Percentiles rank a stretch among this genome's conserved stretches.
These are phyloP conservation scores for Linum tenue DNA, from an alignment of 345 rosid genomes.

Conservation along the genomic window DNA sequence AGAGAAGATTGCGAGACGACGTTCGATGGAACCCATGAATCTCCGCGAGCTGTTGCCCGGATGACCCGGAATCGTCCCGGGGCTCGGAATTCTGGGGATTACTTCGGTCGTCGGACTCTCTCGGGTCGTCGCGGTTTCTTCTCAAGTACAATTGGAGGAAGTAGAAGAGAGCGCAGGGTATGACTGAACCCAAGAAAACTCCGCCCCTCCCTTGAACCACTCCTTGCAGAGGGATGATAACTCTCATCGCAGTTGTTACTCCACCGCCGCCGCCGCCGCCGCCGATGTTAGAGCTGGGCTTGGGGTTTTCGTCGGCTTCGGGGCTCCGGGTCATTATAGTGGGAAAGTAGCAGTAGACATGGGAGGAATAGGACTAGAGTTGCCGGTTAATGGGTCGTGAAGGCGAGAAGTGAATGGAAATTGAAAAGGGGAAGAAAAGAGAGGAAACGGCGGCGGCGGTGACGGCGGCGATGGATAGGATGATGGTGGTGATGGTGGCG, in stretches of 20 bases:
- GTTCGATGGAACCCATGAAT: conserved; percentile 45
- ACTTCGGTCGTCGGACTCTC: conserved; percentile 22
- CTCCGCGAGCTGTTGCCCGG: conserved; percentile 43
- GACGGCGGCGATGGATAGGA: not conserved
- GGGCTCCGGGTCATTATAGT: conserved; percentile 52
- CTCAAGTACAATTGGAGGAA: conserved; percentile 76
- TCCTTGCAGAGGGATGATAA: conserved; percentile 88
- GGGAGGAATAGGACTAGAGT: not conserved
- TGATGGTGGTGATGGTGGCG: not conserved
- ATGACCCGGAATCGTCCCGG: conserved; percentile 38
- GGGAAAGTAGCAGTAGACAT: conserved; percentile 17
- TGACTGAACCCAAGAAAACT: conserved; percentile 73
- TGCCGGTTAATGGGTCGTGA: conserved; percentile 12
- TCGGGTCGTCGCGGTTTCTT: conserved; percentile 42
- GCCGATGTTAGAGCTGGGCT: conserved; percentile 13
- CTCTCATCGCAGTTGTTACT: conserved; percentile 60
- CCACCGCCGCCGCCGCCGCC: conserved; percentile 42
- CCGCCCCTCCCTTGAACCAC: conserved; percentile 93
- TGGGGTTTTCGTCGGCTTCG: conserved; percentile 30
- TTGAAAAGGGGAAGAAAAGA: not conserved
- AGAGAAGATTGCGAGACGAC: conserved; percentile 48
- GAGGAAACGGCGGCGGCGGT: not conserved
- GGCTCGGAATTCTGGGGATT: conserved; percentile 16
- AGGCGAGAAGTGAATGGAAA: too few species aligned
- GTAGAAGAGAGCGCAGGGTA: conserved; percentile 92